These are phyloP conservation scores for Cruciata laevipes DNA, from an alignment of 257 asterid species.

Conservation along the genomic window DNA sequence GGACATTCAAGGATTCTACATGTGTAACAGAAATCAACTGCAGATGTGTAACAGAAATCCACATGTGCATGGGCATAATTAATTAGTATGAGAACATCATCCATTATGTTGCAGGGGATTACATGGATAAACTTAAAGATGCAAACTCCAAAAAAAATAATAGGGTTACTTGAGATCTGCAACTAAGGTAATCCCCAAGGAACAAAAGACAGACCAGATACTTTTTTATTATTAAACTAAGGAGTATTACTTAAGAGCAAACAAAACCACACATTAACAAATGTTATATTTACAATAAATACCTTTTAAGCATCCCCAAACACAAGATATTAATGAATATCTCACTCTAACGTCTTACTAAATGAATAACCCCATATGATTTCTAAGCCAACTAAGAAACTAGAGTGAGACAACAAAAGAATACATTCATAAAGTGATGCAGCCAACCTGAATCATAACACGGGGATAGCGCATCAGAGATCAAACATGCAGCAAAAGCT, in stretches of 20 bases:
- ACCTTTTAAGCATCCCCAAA: not conserved
- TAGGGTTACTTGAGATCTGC: too few relatives aligned
- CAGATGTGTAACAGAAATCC: not conserved
- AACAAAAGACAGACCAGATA: too few relatives aligned
- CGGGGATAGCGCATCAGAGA: not conserved
- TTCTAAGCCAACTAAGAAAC: not conserved
- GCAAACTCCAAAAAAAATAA: too few relatives aligned
- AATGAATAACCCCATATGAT: not conserved
- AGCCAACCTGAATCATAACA: not conserved
- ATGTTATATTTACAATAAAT: not conserved
- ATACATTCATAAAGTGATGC: not conserved
- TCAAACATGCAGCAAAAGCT: not conserved
- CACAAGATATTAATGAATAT: not conserved
- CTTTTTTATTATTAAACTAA: too few relatives aligned
- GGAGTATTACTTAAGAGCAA: not conserved
- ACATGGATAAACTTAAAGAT: too few relatives aligned
- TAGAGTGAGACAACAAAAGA: not conserved
- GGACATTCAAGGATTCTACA: not conserved
- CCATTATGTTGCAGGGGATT: not conserved
- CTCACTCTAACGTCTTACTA: not conserved
- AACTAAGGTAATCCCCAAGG: too few relatives aligned
- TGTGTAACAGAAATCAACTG: not conserved
- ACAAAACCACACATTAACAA: not conserved
- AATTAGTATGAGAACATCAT: not conserved
- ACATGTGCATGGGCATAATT: not conserved